Evolutionary conservation across 352 stramenopile genomes (phyloP), one percentile per base, ranked within the genome.

Genomic region (Globisporangium carolinianum): DNA sequence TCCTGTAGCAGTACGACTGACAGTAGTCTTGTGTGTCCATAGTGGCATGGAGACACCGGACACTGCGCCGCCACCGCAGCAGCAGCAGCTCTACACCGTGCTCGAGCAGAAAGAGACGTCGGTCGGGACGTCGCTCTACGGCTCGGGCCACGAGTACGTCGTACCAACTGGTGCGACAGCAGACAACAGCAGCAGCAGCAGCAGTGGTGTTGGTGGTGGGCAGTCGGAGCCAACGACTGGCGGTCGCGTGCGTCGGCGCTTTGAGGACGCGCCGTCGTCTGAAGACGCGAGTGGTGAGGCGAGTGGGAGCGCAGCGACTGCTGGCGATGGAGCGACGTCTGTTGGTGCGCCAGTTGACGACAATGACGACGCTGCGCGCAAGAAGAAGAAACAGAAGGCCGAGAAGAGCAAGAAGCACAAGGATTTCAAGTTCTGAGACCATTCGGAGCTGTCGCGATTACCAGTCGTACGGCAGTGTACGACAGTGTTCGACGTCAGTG

Each of bases 341-440:
- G 58, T 66, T 0, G 58, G 73, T 18, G 62, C 76, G 0, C 10
- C 43, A 14, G 63, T 57, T 10, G 72, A 72, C 42, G 79, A 87
- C 43, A 73, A 83, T 41, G 74, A 86, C 24, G 75, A 86, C 43
- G 67, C 64, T 3, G 62, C 71, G 36, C 79, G 75, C 56, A 87
- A 87, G 69, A 88, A 86, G 61, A 89, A 88, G 63, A 85, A 81
- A 60, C 63, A 63, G 53, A 88, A 90, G 71, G 80, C 68, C 4
- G 76, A 90, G 52, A 87, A 90, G 69, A 79, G 72, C 67, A 89
- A 89, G 68, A 89, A 88, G 60, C 76, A 83, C 67, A 91, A 91
- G 66, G 79, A 89, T 56, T 92, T 89, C 59, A 92, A 92, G 67
- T 92, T 92, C 64, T 92, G 86, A 39, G n/a, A 4, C 9, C 4